Conservation (phyloP, 2,329 filamentous ascomycete species). For the Colletotrichum viniferum region DNA sequence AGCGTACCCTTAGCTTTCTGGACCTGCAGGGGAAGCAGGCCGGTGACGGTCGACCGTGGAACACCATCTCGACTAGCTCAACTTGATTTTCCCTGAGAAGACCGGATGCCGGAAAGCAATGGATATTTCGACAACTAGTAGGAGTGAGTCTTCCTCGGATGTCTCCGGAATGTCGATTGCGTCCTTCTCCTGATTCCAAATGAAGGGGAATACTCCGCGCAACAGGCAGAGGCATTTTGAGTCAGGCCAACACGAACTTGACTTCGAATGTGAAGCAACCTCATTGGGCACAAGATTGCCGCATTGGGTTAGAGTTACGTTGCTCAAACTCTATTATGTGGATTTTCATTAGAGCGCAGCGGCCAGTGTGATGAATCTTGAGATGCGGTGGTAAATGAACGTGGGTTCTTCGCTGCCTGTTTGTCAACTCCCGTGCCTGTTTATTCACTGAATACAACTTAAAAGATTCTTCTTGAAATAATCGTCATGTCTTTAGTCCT, state of each 20-base stretch:
- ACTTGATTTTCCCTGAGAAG: not conserved
- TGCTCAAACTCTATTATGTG: not conserved
- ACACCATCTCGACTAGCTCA: constrained; percentile 22
- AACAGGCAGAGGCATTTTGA: not conserved
- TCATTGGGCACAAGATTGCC: not conserved
- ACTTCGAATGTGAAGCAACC: not conserved
- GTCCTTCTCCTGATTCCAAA: not conserved
- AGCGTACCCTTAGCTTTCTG: constrained; percentile 26
- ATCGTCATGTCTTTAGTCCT: not conserved
- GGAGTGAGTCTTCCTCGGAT: not conserved
- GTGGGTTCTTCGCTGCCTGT: not conserved
- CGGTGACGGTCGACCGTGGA: constrained; percentile 24
- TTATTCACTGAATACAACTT: not conserved
- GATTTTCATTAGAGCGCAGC: not conserved
- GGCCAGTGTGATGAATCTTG: not conserved
- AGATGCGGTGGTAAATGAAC: not conserved
- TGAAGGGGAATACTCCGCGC: not conserved
- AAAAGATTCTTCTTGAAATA: fast-evolving
- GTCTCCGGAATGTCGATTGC: not conserved
- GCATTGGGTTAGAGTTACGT: not conserved
- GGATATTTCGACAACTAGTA: not conserved
- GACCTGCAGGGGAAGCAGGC: constrained; percentile 28
- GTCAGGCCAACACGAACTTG: not conserved
- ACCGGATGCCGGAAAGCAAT: not conserved
- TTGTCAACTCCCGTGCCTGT: not conserved